Evolutionary conservation across 345 rosid genomes (phyloP).

Genomic region (Pseudoturritis turrita): DNA sequence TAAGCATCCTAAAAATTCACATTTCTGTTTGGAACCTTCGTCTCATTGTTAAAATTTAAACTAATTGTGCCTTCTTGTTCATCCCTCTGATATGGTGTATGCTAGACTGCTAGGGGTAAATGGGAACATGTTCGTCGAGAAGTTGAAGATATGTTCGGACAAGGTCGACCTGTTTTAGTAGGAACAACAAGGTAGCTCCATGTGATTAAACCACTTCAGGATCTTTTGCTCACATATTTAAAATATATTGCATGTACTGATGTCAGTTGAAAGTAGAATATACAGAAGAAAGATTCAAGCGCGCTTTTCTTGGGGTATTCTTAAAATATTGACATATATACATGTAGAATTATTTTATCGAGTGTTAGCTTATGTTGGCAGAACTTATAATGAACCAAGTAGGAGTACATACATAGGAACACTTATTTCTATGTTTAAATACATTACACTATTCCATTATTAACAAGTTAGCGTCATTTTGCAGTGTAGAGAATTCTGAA

Average conservation of each 20-base stretch:
- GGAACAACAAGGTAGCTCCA: slow-evolving; percentile 80
- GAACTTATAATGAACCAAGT: background rate
- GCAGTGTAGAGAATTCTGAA: slow-evolving; percentile 94
- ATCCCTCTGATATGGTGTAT: slow-evolving; percentile 20
- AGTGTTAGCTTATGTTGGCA: background rate
- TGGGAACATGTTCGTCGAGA: slow-evolving; percentile 86
- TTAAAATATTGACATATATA: background rate
- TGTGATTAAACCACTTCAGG: background rate
- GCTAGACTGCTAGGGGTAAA: slow-evolving; percentile 87
- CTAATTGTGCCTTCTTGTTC: background rate
- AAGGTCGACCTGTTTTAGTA: slow-evolving; percentile 95
- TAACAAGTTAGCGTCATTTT: slow-evolving; percentile 32
- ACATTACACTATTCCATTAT: background rate
- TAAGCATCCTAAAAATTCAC: slow-evolving; percentile 31
- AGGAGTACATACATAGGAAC: background rate
- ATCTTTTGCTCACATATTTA: slow-evolving; percentile 2
- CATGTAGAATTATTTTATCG: background rate
- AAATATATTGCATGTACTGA: background rate
- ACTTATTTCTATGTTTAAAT: background rate
- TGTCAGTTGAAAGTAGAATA: background rate
- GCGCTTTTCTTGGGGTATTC: background rate
- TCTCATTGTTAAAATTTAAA: background rate
- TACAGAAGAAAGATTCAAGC: background rate
- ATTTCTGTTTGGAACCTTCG: slow-evolving; percentile 2
- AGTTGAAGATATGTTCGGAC: slow-evolving; percentile 86